Evolutionary conservation across 2,329 filamentous ascomycete genomes (phyloP).

Genomic region (Remersonia thermophila): DNA sequence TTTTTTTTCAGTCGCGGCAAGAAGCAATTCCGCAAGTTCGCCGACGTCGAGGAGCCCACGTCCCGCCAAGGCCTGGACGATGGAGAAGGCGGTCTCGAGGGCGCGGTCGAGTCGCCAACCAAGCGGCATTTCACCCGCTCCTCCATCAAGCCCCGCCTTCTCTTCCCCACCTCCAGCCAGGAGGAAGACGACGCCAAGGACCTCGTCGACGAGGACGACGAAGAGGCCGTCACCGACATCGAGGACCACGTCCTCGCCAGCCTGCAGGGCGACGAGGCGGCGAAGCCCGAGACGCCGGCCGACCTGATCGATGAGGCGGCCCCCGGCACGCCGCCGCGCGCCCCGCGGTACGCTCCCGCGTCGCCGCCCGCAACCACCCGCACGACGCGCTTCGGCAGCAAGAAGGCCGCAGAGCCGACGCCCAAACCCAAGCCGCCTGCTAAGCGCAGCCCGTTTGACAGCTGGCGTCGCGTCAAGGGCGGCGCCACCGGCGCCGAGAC

Average conservation of each 20-base stretch:
- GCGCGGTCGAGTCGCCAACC: conserved; percentile 23
- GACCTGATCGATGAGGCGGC: conserved; percentile 22
- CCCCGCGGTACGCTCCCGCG: conserved; percentile 42
- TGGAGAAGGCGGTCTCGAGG: conserved; percentile 21
- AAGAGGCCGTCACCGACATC: conserved; percentile 48
- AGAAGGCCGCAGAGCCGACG: conserved; percentile 31
- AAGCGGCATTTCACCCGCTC: conserved; percentile 47
- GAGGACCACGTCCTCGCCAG: conserved; percentile 34
- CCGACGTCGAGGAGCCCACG: conserved; percentile 26
- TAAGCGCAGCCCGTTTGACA: conserved; percentile 49
- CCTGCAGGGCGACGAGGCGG: conserved; percentile 14
- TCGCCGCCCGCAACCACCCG: conserved; percentile 52
- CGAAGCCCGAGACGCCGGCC: conserved; percentile 26
- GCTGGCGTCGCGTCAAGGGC: conserved; percentile 55
- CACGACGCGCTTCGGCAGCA: conserved; percentile 44
- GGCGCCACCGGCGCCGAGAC: conserved; percentile 19
- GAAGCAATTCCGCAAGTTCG: conserved; percentile 62
- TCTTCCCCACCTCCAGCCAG: conserved; percentile 41
- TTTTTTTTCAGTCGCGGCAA: conserved; percentile 55
- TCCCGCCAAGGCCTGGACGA: conserved; percentile 24
- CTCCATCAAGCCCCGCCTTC: conserved; percentile 57
- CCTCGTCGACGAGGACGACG: conserved; percentile 34
- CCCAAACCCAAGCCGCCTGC: conserved; percentile 28
- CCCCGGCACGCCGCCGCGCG: conserved; percentile 36
- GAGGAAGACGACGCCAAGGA: conserved; percentile 43